Evolutionary conservation across 1,284 basidiomycete genomes (phyloP).

Genomic region (Pseudozyma sp.): DNA sequence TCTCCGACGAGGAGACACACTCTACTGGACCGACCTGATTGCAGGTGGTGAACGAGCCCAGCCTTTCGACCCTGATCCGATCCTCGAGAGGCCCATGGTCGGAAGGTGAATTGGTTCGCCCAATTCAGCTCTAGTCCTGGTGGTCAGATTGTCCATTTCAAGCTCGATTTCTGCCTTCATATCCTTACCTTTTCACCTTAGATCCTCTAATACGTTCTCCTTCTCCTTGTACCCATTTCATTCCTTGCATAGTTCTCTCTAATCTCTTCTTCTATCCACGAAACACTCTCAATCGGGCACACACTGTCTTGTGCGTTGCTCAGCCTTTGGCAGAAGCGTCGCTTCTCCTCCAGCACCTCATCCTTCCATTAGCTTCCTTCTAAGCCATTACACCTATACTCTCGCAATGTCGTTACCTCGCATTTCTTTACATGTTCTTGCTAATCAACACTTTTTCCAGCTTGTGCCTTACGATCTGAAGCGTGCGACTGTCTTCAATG

Average conservation of each 20-base stretch:
- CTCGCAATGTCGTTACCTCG: background rate
- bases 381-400: background rate
- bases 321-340: too few relatives aligned
- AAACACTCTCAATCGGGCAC: too few relatives aligned
- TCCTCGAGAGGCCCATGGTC: conserved; percentile 54
- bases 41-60: conserved; percentile 75
- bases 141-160: background rate
- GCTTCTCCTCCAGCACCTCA: too few relatives aligned
- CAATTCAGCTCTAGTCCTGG: background rate
- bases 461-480: background rate
- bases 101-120: conserved; percentile 28
- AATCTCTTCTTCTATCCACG: too few relatives aligned
- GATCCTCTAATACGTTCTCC: background rate
- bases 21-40: conserved; percentile 83
- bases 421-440: background rate
- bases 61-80: conserved; percentile 59
- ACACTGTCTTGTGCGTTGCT: too few relatives aligned
- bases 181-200: background rate
- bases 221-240: background rate
- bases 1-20: conserved; percentile 76
- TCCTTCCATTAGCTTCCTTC: background rate
- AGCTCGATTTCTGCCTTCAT: background rate
- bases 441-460: background rate
- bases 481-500: background rate
- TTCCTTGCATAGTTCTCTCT: background rate